Base-by-base conservation (phyloP, 2,329 filamentous ascomycete genomes). In the Claviceps spartinae region DNA sequence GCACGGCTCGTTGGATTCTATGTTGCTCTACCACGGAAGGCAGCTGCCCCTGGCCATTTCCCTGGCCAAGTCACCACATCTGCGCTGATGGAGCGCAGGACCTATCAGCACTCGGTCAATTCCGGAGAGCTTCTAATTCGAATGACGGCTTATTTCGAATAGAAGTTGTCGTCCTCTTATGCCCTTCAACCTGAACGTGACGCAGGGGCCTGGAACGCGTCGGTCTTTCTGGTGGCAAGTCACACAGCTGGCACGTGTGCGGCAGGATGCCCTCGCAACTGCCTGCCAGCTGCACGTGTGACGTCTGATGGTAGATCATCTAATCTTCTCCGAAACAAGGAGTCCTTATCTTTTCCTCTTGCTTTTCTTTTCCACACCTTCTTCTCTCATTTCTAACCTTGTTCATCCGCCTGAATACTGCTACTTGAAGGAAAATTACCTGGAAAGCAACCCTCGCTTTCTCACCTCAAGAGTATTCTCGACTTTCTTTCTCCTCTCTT, bases 221-320 rank as follows among this genome's bases (percentile, higher is more conserved):
- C 41, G 37, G 24, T 48, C 18, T n/a, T 49, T 9, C 11, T 22
- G 41, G 34, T 51, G 49, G 43, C 40, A 50, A 50, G 18, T 50
- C 26, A 37, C 37, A 24, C 49, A 54, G 47, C 42, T 50, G 51
- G 24, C 43, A 47, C 16, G 13, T 44, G 26, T 47, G 4, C 5
- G 52, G 52, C 48, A 53, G 43, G 52, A 50, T 50, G 43, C 8
- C 37, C 52, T 53, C 20, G 18, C 48, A 50, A 20, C 43, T 50
- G 48, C 47, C 47, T 52, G 51, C 51, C 51, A 52, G 51, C 47
- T 49, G 51, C 11, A 47, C 36, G 16, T 9, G 8, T 3, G 18
- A 36, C n/a, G 24, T 36, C 1, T n/a, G 20, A 37, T 30, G 13
- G 16, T 47, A 5, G n/a, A 47, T 36, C 30, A 30, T 24, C 30